Percentiles rank a stretch among this genome's conserved stretches.
Evolutionary conservation across 805 yeast species (phyloP).

Genomic region (Blastobotrys mokoenaii): DNA sequence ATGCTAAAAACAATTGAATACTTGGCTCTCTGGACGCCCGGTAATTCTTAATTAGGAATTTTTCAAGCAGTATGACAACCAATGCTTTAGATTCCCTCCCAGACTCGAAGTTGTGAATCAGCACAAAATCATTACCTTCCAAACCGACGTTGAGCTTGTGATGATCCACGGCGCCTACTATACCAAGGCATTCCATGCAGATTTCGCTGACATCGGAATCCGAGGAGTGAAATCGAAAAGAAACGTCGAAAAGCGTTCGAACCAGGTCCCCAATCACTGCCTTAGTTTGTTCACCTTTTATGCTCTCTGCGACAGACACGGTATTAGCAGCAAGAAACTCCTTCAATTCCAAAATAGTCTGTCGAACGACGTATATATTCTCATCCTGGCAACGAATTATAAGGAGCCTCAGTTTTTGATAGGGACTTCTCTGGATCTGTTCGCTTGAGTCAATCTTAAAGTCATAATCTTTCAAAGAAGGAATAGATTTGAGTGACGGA

Average conservation of each 20-base stretch:
- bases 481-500: conserved; percentile 9
- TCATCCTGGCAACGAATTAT: conserved; percentile 50
- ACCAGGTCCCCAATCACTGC: conserved; percentile 12
- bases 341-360: conserved; percentile 57
- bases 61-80: conserved; percentile 54
- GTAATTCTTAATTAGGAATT: conserved; percentile 70
- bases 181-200: conserved; percentile 63
- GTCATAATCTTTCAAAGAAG: neutral
- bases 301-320: conserved; percentile 3
- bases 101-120: conserved; percentile 56
- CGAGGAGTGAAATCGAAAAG: conserved; percentile 19
- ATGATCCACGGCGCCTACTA: conserved; percentile 70
- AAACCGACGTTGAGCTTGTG: conserved; percentile 41
- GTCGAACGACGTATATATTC: conserved; percentile 63
- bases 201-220: conserved; percentile 39
- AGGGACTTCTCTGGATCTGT: neutral
- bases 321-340: conserved; percentile 33
- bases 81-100: conserved; percentile 56
- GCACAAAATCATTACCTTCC: conserved; percentile 37
- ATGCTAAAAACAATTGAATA: conserved; percentile 74
- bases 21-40: conserved; percentile 87
- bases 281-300: too few species aligned
- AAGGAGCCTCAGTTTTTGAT: conserved; percentile 22
- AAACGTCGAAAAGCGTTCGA: conserved; percentile 22
- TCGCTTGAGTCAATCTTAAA: neutral